Evolutionary conservation across 768 basidiomycete species (phyloP).

Genomic region (Termitomyces sp.): DNA sequence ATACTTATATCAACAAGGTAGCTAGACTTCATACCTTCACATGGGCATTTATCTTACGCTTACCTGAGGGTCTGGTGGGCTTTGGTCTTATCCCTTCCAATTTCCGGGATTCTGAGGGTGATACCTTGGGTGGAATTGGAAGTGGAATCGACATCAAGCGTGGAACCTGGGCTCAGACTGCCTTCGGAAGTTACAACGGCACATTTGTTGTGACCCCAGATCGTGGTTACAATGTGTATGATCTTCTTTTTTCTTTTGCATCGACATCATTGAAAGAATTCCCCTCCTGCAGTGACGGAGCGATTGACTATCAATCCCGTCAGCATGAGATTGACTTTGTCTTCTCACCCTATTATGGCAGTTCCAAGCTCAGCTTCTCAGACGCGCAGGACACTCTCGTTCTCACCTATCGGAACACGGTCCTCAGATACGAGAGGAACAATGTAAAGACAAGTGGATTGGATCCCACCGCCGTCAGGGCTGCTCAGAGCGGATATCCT

Average conservation of each 20-base stretch:
- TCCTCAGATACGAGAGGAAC: slow-evolving; percentile 43
- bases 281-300: slow-evolving; percentile 31
- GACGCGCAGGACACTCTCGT: slow-evolving; percentile 46
- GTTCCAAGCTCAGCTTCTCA: slow-evolving; percentile 38
- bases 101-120: slow-evolving; percentile 48
- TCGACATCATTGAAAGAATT: background rate
- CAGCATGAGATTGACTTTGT: slow-evolving; percentile 55
- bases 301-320: slow-evolving; percentile 57
- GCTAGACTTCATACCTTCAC: background rate
- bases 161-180: slow-evolving; percentile 33
- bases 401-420: slow-evolving; percentile 43
- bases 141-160: slow-evolving; percentile 54
- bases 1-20: slow-evolving; percentile 14
- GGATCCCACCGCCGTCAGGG: slow-evolving; percentile 44
- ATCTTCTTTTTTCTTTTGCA: background rate
- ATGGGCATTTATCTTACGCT: background rate
- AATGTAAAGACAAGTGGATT: slow-evolving; percentile 48
- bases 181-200: slow-evolving; percentile 35
- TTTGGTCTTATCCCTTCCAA: slow-evolving; percentile 59
- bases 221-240: slow-evolving; percentile 54
- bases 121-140: slow-evolving; percentile 59
- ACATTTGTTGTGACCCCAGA: slow-evolving; percentile 49
- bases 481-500: slow-evolving; percentile 28
- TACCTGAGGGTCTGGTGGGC: slow-evolving; percentile 41
- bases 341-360: slow-evolving; percentile 48